Conservation (phyloP, 257 asterid species). For the Jacaranda mimosifolia region DNA sequence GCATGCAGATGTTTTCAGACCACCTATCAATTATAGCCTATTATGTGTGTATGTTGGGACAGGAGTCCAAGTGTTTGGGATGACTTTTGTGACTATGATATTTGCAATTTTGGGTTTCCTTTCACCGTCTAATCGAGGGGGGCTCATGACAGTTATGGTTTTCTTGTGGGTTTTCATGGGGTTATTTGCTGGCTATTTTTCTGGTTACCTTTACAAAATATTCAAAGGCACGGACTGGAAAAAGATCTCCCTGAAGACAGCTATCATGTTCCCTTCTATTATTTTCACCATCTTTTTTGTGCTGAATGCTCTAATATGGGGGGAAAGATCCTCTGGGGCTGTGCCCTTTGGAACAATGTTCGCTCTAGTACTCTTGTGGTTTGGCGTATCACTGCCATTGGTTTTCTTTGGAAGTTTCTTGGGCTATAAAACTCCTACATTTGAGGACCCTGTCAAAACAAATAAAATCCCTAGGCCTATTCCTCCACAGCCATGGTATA, state of each 20-base stretch:
- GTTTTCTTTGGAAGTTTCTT: slow-evolving; percentile 59
- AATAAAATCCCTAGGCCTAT: slow-evolving; percentile 64
- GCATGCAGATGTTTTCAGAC: slow-evolving; percentile 63
- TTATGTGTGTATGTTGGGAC: slow-evolving; percentile 62
- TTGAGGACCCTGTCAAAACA: slow-evolving; percentile 46
- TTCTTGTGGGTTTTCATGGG: slow-evolving; percentile 68
- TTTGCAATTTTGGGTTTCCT: slow-evolving; percentile 64
- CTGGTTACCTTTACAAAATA: slow-evolving; percentile 47
- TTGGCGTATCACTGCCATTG: slow-evolving; percentile 59
- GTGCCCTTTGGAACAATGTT: slow-evolving; percentile 62
- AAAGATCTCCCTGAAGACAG: slow-evolving; percentile 49
- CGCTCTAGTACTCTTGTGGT: slow-evolving; percentile 57
- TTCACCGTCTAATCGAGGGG: slow-evolving; percentile 65
- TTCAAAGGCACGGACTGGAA: slow-evolving; percentile 60
- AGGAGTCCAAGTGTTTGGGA: slow-evolving; percentile 61
- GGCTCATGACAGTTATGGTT: slow-evolving; percentile 61
- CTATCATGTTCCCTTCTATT: slow-evolving; percentile 52
- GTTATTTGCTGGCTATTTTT: slow-evolving; percentile 54
- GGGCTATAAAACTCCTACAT: slow-evolving; percentile 41
- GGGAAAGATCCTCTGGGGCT: slow-evolving; percentile 64
- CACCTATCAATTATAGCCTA: slow-evolving; percentile 48
- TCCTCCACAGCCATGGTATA: slow-evolving; percentile 64
- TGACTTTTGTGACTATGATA: slow-evolving; percentile 60
- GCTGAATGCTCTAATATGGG: slow-evolving; percentile 60
- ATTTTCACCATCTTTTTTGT: slow-evolving; percentile 50